Evolutionary conservation across 805 yeast genomes (phyloP), one percentile per base, ranked within the genome.

Genomic region (Candida andamanensis): DNA sequence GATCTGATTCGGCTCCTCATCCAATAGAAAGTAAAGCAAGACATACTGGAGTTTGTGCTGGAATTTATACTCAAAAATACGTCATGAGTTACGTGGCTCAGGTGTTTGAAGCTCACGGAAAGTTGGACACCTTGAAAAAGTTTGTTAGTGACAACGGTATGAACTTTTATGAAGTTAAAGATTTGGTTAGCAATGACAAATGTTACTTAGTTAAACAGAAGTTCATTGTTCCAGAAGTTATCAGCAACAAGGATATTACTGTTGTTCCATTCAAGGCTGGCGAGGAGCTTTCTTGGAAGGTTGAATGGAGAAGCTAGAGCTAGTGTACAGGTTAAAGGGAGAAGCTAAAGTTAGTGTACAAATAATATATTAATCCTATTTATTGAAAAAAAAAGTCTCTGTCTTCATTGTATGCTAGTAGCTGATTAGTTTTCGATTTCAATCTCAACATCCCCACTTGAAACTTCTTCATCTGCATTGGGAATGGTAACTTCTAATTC

Each of bases 1-100:
- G 99, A 5, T 85, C 96, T 1, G 99, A 92, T 56, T 85, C 96
- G 15, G 99, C 99, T 18, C 99, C 98, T 16, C 98, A 92, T 56
- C 95, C 96, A 6, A 50, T 85, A 16, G 74, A 74, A 41, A 78
- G 78, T 38, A 94, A 94, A 58, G 69, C 85, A 16, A 80, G 72
- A 39, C 86, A 77, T 44, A 63, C 68, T 22, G 90, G 89, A 15
- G 97, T 90, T 12, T 86, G 97, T 49, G 99, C 99, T n/a, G 99
- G 99, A 50, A 96, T 92, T 6, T 92, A 74, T 60, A 85, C 97
- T 2, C 98, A 92, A 57, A 73, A 85, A 15, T 75, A 75, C 46
- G 95, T 83, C 2, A 58, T 92, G 13, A 68, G 87, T 6, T 92
- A 90, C 44, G 62, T 92, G 17, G 97, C 97, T 3, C 82, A 89